Evolutionary conservation across 345 rosid genomes (phyloP).

Genomic region (Pelargonium nanum): DNA sequence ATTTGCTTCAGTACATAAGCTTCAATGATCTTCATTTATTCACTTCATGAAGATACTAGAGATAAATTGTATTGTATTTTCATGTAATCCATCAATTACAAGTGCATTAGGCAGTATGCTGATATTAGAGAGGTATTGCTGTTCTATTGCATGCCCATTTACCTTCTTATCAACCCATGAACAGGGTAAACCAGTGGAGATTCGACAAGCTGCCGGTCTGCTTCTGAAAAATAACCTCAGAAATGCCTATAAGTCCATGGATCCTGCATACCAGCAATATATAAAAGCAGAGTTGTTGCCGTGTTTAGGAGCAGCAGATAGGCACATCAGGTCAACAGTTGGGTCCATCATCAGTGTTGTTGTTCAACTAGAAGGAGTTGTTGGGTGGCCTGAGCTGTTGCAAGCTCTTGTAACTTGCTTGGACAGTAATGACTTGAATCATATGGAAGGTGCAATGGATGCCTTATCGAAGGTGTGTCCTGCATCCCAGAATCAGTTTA

Average conservation of each 20-base stretch:
- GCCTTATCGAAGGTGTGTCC: conserved; percentile 73
- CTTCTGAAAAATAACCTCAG: conserved; percentile 80
- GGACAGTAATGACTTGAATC: conserved; percentile 77
- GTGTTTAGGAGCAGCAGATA: conserved; percentile 83
- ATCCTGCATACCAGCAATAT: conserved; percentile 48
- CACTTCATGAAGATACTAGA: neutral
- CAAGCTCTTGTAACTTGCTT: conserved; percentile 71
- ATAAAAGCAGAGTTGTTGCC: conserved; percentile 76
- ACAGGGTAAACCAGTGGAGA: conserved; percentile 75
- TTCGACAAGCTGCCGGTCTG: conserved; percentile 97
- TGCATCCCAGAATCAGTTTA: conserved; percentile 4
- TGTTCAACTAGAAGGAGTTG: conserved; percentile 58
- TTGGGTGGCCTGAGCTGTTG: conserved; percentile 82
- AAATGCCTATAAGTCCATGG: conserved; percentile 54
- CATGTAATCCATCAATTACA: too few relatives aligned
- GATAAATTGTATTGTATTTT: too few relatives aligned
- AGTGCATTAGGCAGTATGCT: too few relatives aligned
- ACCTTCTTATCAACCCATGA: neutral
- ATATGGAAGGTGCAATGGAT: conserved; percentile 99
- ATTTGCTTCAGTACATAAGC: too few relatives aligned
- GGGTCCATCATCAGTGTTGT: conserved; percentile 80
- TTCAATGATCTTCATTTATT: too few relatives aligned
- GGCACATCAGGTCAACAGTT: conserved; percentile 76
- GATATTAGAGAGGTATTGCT: neutral
- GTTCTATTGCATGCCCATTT: neutral